Evolutionary conservation across 768 basidiomycete genomes (phyloP), one percentile per base, ranked within the genome.

Genomic region (Lepiota venenata): DNA sequence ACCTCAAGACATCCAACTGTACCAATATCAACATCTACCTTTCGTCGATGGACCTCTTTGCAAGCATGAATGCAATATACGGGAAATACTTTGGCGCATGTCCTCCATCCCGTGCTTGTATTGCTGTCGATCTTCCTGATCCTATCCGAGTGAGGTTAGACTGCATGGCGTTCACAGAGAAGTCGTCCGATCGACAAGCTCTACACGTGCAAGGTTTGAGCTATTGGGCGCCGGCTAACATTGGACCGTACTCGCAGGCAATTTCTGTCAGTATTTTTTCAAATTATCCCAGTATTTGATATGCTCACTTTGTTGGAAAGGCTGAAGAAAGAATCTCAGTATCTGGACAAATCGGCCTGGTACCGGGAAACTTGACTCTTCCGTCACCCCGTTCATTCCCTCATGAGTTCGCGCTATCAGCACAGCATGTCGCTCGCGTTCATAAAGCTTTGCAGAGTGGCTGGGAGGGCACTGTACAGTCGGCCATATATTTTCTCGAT

Each of bases 181-280:
- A 53, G 16, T 45, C 63, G 5, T 47, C 63, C 4, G 77, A 83
- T 52, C 74, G 95, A 41, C 82, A 82, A 52, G 87, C 91, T 0
- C 75, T 98, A 42, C 97, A 99, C 64, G 97, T 99, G 2, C 97
- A 98, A 69, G 81, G 94, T 8, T 64, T 98, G 58, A 98, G 96
- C 68, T 98, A 98, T 64, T 99, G 97, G 97, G 97, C 95, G 22
- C 94, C 97, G 11, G 97, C 97, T 9, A 99, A 98, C 66, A 98
- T 99, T 51, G 97, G 97, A 0, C 97, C 97, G 3, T 99, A 99
- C 69, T 97, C 93, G 3, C 97, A 99, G 70, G 89, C 93, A 1
- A 82, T 98, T 59, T 75, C 78, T 48, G 96, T 95, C 71, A 47
- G 45, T 50, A 40, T 47, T 58, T 11, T 32, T 9, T 11, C 1